A percentile compares a stretch with the other conserved stretches of the same genome.
These are phyloP conservation scores for Spencermartinsiella europaea DNA, from an alignment of 805 yeast species.

Conservation along the genomic window DNA sequence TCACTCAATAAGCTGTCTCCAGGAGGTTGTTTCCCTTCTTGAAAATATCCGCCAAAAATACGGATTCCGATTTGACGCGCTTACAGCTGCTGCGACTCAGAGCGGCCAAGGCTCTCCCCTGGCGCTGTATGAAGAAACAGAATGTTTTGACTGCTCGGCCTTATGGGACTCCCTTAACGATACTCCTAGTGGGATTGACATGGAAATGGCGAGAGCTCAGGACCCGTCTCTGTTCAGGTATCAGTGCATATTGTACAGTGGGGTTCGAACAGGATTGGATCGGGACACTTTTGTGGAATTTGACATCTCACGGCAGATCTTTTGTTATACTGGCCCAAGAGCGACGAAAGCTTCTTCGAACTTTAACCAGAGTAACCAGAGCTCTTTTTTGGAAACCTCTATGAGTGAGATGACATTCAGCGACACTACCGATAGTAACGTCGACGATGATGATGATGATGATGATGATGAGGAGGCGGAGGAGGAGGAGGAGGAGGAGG, in stretches of 20 bases:
- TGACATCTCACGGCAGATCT: not conserved
- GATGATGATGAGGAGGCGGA: conserved; percentile 7
- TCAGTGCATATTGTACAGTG: conserved; percentile 15
- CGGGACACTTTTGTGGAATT: conserved; percentile 6
- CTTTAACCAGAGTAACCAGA: conserved; percentile 1
- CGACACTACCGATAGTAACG: conserved; percentile 1
- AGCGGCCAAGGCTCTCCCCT: conserved; percentile 5
- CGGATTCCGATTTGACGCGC: conserved; percentile 15
- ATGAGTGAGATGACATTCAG: not conserved
- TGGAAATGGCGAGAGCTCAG: not conserved
- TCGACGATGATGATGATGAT: conserved; percentile 9
- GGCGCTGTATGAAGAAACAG: conserved; percentile 14
- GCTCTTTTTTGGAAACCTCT: not conserved
- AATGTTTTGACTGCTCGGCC: conserved; percentile 14
- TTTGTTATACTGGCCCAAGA: not conserved
- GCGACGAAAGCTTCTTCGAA: not conserved
- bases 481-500: too few species aligned
- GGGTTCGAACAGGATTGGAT: conserved; percentile 8
- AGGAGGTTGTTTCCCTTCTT: not conserved
- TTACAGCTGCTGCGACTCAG: conserved; percentile 12
- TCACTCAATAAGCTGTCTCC: not conserved
- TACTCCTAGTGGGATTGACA: conserved; percentile 12
- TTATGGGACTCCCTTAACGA: conserved; percentile 13
- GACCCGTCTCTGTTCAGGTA: not conserved
- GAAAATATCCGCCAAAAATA: conserved; percentile 1